Evolutionary conservation across 2,329 filamentous ascomycete genomes (phyloP), one percentile per base, ranked within the genome.

Genomic region (Aurifilum marmelostoma): DNA sequence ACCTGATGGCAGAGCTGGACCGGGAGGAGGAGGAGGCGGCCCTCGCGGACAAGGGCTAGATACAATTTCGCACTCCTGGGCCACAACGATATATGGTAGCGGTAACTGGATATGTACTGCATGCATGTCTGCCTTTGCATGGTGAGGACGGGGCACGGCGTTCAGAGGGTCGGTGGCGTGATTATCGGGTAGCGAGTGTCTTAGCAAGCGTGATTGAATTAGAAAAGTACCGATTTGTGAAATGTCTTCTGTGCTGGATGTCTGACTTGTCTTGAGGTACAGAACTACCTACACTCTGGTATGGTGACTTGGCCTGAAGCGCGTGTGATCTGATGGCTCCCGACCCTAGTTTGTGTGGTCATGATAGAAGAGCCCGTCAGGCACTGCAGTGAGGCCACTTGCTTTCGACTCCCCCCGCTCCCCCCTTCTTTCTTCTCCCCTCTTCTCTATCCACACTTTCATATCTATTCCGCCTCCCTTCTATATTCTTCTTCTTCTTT

Each of bases 1-100:
- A 90, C 73, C 82, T 91, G 76, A 80, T 89, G 74, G 88, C 87
- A 1, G 88, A 87, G 72, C 80, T 89, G 72, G 87, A 88, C 73
- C 77, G 77, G 2, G 78, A 80, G 34, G 75, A 72, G 3, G 80
- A 76, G 58, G 71, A 71, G 29, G 74, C 72, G 67, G 64, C 65
- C 59, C 52, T 68, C n/a, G 69, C 68, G 61, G 70, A 70, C 64
- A 69, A 68, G 66, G 69, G 72, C 52, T 72, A 72, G 71, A 61
- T 14, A 14, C 59, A 21, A n/a, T n/a, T n/a, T n/a, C n/a, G 34
- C 34, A 5, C 4, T 16, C 24, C 24, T 6, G 50, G 50, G 50
- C 24, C 24, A 12, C 9, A 14, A 6, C 2, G 50, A 2, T 52
- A 3, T 41, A 21, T 29, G n/a, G 50, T 4, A 54, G 43, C 34